Percentiles rank a stretch among this genome's conserved stretches.
phyloP scores from a whole-genome alignment of 2,329 filamentous ascomycete species.

The Colletotrichum karsti region DNA sequence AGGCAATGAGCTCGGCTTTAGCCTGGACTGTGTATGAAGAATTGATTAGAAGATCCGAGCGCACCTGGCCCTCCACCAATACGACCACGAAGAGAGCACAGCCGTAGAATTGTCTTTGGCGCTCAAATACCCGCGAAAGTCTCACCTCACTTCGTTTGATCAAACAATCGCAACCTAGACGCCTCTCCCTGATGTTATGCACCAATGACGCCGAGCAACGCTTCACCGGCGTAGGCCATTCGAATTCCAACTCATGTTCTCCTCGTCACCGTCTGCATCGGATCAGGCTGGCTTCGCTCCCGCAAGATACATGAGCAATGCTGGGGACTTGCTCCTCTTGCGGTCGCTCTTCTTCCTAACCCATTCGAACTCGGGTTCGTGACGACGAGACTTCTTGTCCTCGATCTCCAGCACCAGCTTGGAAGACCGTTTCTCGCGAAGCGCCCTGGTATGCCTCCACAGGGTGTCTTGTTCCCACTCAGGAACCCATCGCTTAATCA shows the following conservation, averaged over 20 bases:
- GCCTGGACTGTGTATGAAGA: conserved; percentile 99
- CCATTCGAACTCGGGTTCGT: conserved; percentile 61
- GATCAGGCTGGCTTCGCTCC: conserved; percentile 54
- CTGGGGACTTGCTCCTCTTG: conserved; percentile 64
- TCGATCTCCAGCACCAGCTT: conserved; percentile 57
- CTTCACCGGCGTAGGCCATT: not conserved
- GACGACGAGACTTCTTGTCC: conserved; percentile 50
- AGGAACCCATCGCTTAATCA: conserved; percentile 78
- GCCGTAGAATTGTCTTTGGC: conserved; percentile 3
- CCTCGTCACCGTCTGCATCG: not conserved
- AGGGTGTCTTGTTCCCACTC: conserved; percentile 76
- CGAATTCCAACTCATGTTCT: not conserved
- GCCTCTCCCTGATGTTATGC: not conserved
- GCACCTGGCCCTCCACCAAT: conserved; percentile 22
- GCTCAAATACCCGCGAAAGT: not conserved
- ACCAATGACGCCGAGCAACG: not conserved
- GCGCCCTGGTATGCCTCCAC: conserved; percentile 73
- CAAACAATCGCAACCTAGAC: not conserved
- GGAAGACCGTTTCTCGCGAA: conserved; percentile 63
- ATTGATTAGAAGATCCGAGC: conserved; percentile 76
- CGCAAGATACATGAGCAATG: conserved; percentile 65
- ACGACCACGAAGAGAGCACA: conserved; percentile 3
- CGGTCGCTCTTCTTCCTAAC: conserved; percentile 65
- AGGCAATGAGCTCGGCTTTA: conserved; percentile 91
- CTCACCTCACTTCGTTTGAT: not conserved